Percentiles rank a stretch among this genome's conserved stretches.
Evolutionary conservation across 1,284 basidiomycete species (phyloP).

Genomic region (Ustanciosporium gigantosporum): DNA sequence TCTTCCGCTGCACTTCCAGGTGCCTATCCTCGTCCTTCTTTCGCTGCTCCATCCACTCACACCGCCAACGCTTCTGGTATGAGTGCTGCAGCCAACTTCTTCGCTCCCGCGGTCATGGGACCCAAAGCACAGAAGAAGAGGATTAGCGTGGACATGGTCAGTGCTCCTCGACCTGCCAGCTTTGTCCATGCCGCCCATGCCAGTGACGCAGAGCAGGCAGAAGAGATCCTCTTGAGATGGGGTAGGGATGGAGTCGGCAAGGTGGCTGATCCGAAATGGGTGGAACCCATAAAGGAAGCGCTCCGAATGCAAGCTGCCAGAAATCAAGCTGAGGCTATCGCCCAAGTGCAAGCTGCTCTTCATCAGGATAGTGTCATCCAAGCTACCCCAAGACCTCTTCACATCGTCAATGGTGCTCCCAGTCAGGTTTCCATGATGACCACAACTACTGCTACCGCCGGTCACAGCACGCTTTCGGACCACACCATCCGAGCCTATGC

Average conservation of each 20-base stretch:
- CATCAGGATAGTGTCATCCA: constrained; percentile 64
- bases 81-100: constrained; percentile 31
- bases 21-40: constrained; percentile 24
- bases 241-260: constrained; percentile 88
- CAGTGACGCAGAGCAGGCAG: constrained; percentile 86
- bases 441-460: constrained; percentile 41
- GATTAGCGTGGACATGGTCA: constrained; percentile 54
- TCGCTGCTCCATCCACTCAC: constrained; percentile 19
- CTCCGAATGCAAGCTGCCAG: constrained; percentile 68
- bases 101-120: constrained; percentile 26
- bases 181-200: constrained; percentile 81
- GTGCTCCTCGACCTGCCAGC: constrained; percentile 39
- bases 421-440: constrained; percentile 40
- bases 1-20: constrained; percentile 17
- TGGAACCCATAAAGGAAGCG: constrained; percentile 81
- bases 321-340: constrained; percentile 78
- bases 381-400: constrained; percentile 44
- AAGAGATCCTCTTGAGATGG: constrained; percentile 85
- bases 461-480: constrained; percentile 39
- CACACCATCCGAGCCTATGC: constrained; percentile 9
- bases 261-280: constrained; percentile 69
- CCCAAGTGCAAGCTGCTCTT: constrained; percentile 68
- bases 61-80: constrained; percentile 26
- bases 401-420: constrained; percentile 52
- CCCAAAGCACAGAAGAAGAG: constrained; percentile 51